Percentiles rank a stretch among this genome's conserved stretches.
phyloP scores from a whole-genome alignment of 176 grass and related monocot genomes.

The Aegilops sharonensis region DNA sequence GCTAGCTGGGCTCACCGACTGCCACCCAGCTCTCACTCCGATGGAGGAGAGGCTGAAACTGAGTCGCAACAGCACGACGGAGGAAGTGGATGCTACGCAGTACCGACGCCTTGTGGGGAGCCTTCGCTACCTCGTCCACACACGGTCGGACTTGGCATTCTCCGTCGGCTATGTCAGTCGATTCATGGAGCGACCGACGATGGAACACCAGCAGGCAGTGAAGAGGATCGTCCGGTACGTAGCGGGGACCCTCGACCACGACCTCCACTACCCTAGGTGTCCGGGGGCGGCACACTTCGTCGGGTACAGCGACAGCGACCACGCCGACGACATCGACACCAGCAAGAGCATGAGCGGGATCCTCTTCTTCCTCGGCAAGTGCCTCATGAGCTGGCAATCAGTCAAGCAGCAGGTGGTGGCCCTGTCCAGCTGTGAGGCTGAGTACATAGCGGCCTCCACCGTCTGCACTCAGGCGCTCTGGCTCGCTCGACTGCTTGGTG shows the following conservation, averaged over 20 bases:
- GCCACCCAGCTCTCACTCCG: no score
- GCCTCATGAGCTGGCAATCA: neutral
- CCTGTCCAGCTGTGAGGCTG: no score
- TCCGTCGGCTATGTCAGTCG: neutral
- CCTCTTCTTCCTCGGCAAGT: neutral
- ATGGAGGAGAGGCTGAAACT: no score
- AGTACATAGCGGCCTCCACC: neutral
- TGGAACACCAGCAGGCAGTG: neutral
- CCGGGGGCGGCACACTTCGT: no score
- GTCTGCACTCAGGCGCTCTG: neutral
- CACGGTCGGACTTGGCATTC: neutral
- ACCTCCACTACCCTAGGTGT: no score
- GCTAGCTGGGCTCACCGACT: no score
- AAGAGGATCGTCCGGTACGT: neutral
- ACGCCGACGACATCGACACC: no score
- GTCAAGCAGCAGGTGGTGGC: neutral
- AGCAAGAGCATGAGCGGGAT: neutral
- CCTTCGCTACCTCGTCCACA: neutral
- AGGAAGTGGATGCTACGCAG: neutral
- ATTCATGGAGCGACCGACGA: neutral
- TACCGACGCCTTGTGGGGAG: neutral
- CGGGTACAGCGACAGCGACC: no score
- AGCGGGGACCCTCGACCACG: neutral
- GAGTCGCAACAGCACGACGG: no score
- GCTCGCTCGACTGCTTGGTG: neutral